phyloP scores from a whole-genome alignment of 2,329 filamentous ascomycete genomes.

The Geosmithia flava region DNA sequence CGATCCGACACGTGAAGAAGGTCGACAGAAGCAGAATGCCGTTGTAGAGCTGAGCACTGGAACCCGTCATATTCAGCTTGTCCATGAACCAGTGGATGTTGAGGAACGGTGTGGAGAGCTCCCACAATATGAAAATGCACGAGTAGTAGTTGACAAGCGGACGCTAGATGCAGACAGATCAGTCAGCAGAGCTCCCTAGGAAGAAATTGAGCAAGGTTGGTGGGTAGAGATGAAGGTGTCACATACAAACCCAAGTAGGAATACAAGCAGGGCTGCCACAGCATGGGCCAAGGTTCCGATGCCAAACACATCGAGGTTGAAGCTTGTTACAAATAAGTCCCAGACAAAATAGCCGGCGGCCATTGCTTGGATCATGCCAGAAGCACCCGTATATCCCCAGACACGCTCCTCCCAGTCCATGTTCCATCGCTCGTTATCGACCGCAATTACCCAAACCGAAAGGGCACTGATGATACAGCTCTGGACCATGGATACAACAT shows the following conservation, averaged over 20 bases:
- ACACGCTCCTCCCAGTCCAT: conserved; percentile 59
- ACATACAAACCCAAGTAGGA: conserved; percentile 69
- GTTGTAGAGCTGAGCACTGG: conserved; percentile 62
- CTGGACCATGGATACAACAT: conserved; percentile 75
- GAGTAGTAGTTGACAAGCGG: conserved; percentile 80
- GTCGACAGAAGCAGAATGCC: conserved; percentile 58
- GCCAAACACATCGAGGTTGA: conserved; percentile 61
- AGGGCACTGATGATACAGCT: conserved; percentile 58
- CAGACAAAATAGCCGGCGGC: conserved; percentile 76
- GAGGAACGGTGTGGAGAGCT: conserved; percentile 72
- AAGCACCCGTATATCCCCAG: conserved; percentile 65
- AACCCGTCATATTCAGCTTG: conserved; percentile 71
- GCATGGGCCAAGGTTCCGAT: conserved; percentile 69
- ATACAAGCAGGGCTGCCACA: conserved; percentile 60
- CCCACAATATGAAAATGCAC: conserved; percentile 73
- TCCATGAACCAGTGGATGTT: conserved; percentile 92
- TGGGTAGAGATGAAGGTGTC: neutral
- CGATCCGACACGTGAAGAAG: conserved; percentile 66
- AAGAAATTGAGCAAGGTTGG: conserved; percentile 2
- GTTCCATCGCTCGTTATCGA: conserved; percentile 52
- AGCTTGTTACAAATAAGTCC: conserved; percentile 61
- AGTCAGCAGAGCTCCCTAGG: neutral
- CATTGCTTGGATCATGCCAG: conserved; percentile 63
- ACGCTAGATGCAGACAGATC: conserved; percentile 34
- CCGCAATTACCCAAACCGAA: conserved; percentile 61